Evolutionary conservation across 2,329 filamentous ascomycete genomes (phyloP).

Genomic region (Aureobasidium pullulans): DNA sequence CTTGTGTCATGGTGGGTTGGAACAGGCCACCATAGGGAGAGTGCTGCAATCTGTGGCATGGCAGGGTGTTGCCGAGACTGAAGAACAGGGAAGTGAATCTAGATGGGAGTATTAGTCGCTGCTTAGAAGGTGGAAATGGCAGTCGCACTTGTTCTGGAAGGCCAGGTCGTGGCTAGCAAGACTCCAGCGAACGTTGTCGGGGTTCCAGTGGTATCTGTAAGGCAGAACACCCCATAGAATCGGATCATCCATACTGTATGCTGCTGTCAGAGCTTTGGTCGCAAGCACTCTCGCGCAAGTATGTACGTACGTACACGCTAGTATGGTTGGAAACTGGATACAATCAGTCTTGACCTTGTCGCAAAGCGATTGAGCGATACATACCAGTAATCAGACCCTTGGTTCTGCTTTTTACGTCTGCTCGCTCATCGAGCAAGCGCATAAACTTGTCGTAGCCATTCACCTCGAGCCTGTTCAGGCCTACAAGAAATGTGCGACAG

Average conservation of each 20-base stretch:
- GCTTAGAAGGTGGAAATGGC: not conserved
- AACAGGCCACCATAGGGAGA: constrained; percentile 77
- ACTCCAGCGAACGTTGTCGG: constrained; percentile 75
- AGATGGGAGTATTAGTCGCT: constrained; percentile 14
- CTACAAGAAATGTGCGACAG: constrained; percentile 67
- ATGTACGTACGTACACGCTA: constrained; percentile 63
- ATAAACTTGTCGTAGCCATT: constrained; percentile 71
- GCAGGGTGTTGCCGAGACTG: constrained; percentile 78
- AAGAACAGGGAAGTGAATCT: constrained; percentile 74
- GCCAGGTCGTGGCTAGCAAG: constrained; percentile 93
- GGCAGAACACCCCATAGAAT: constrained; percentile 89
- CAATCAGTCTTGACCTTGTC: not conserved
- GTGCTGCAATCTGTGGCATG: constrained; percentile 74
- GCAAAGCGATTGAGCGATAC: constrained; percentile 18
- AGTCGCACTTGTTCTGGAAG: constrained; percentile 69
- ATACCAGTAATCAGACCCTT: constrained; percentile 77
- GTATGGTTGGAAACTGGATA: constrained; percentile 74
- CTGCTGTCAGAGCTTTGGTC: not conserved
- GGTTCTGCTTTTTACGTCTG: constrained; percentile 57
- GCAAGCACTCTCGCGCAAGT: not conserved
- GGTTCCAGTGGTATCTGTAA: constrained; percentile 61
- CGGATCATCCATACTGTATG: constrained; percentile 77
- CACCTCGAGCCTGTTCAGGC: constrained; percentile 66
- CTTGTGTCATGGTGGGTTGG: constrained; percentile 81
- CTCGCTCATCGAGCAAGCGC: constrained; percentile 64